Evolutionary conservation across 2,329 filamentous ascomycete species (phyloP), one percentile per base, ranked within the genome.

Genomic region (Aspergillus candidus): DNA sequence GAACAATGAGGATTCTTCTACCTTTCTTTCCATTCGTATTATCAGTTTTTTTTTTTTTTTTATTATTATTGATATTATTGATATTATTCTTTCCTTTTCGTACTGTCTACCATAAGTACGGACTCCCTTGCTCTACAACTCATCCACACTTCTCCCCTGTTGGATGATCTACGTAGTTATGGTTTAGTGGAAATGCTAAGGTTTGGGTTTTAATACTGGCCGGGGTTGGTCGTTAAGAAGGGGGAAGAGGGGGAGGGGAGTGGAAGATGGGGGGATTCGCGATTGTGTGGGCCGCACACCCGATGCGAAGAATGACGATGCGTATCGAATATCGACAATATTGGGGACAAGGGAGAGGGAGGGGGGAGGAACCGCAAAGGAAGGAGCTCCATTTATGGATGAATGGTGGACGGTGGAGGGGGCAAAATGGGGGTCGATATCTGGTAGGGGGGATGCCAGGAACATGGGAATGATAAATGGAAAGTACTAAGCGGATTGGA

Each of bases 261-360:
- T n/a, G 3, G 35, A 10, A 27, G 22, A 27, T 29, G 36, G 10
- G 36, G 14, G 35, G 18, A 32, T 40, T 15, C 18, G 14, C 17
- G 39, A 47, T 44, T 51, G 42, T 49, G 43, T 52, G 49, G 52
- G 47, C 48, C 48, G 51, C 47, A 46, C 48, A 53, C 47, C 53
- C 48, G 48, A 43, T 50, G 39, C 35, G 32, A 48, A 50, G 49
- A 50, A 50, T 46, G 43, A 40, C 43, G 47, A 36, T n/a, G 12
- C 22, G 7, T 27, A 10, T 27, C 6, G n/a, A n/a, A n/a, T n/a
- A n/a, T n/a, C n/a, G 14, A 43, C 50, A 49, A 45, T 48, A 52
- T 39, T 35, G 32, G 39, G 34, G 34, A 44, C 22, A 27, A 27
- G 22, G 22, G 22, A 27, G 22, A 27, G 22, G 35, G 38, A 42